Evolutionary conservation across 306 rosid genomes (phyloP), one percentile per base, ranked within the genome.

Genomic region (Datisca glomerata): DNA sequence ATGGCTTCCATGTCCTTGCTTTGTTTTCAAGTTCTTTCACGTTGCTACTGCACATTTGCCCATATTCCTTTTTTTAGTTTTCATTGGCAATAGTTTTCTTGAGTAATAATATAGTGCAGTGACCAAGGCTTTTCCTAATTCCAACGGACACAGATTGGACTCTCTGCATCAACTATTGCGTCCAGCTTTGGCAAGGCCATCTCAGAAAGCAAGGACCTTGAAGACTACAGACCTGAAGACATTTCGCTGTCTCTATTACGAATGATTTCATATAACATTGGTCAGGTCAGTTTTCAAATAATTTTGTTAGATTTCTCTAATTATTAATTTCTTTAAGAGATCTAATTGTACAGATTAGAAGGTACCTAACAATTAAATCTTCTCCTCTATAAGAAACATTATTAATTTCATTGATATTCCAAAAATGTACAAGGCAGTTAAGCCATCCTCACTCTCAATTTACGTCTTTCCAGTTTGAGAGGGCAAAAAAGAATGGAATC

Each of bases 251-350:
- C 98, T 57, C 95, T 91, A 66, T 75, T 91, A 53, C 62, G 96
- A 42, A 91, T 91, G 98, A 91, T 91, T 66, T 91, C 98, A 10
- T 91, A 91, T 64, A 91, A 91, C 69, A 91, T 91, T 78, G 98
- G 98, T 42, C 98, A 91, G 86, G 98, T 89, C 52, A 65, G 71
- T 45, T n/a, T n/a, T n/a, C n/a, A n/a, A n/a, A n/a, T n/a, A n/a
- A n/a, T n/a, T n/a, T n/a, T 59, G 46, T 41, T 8, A 31, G 36
- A 31, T 8, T 8, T 31, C n/a, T 31, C 13, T 8, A 12, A 31
- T 31, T 31, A 31, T 31, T 5, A 31, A 31, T 31, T 31, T 31
- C 35, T 49, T 16, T 21, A 19, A 18, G 24, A 38, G 16, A 21
- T 47, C 27, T 39, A 29, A 20, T 25, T 28, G 16, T 32, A 7